Evolutionary conservation across 2,329 filamentous ascomycete genomes (phyloP), one percentile per base, ranked within the genome.

Genomic region (Penicillium sp.): DNA sequence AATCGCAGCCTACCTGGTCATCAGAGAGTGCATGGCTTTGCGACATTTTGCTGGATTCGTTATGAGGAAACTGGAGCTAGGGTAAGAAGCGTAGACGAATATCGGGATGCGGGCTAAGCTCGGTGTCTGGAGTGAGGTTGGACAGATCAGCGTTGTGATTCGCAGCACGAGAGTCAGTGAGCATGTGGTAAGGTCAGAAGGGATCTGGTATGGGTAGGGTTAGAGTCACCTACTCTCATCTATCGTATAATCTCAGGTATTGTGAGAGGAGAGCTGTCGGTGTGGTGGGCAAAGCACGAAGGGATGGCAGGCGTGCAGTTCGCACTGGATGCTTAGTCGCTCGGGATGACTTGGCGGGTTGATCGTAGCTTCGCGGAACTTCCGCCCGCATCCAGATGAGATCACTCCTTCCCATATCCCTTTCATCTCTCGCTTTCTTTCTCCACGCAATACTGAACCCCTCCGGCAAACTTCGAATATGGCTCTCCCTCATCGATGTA

Each of bases 21-120:
- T 97, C 93, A 83, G 93, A 97, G 83, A 98, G 90, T 79, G 92
- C 91, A 89, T 97, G 93, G 69, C 88, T 84, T 85, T 93, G 90
- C 82, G 93, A 95, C 93, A 97, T 97, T 79, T 81, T 90, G 85
- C 79, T 76, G 78, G 78, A 68, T 63, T 44, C 53, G 65, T 60
- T 69, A 61, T 52, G 59, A 23, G 38, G 47, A 49, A 52, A 53
- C 29, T 41, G 48, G 60, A 58, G 31, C 46, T 57, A 44, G 54
- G 46, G 21, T 60, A 29, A 58, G 56, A 62, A 63, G 56, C 65
- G 45, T 48, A 29, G 63, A 56, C 52, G 48, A 17, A 58, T 30
- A 61, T 58, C 56, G 64, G 56, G 66, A 47, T 41, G 52, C 51
- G 59, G 56, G 66, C 62, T 56, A 58, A 66, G 62, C 67, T 66